Percentiles rank a stretch among this genome's conserved stretches.
phyloP scores from a whole-genome alignment of 352 stramenopile species.

The Hyaloperonospora brassicae region DNA sequence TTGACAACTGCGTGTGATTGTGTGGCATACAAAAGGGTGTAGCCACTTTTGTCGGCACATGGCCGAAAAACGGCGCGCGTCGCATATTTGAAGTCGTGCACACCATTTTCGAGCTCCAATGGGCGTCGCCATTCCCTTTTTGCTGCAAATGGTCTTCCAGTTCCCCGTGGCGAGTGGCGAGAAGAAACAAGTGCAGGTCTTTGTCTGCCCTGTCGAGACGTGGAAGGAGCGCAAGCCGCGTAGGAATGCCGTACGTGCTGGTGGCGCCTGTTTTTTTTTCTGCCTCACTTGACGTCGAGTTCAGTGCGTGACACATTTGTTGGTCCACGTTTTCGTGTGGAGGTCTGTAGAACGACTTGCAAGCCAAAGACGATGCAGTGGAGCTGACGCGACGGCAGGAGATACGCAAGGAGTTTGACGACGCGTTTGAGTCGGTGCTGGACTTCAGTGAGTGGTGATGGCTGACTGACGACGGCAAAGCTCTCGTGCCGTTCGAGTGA shows the following conservation, averaged over 20 bases:
- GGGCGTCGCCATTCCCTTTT: background rate
- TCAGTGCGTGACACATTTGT: background rate
- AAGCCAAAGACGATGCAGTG: slow-evolving; percentile 20
- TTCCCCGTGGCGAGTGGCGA: slow-evolving; percentile 69
- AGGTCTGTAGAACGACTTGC: slow-evolving; percentile 5
- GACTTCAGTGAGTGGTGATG: background rate
- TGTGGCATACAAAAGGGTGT: no score
- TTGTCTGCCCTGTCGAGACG: slow-evolving; percentile 61
- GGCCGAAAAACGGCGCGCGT: background rate
- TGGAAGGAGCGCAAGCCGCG: slow-evolving; percentile 51
- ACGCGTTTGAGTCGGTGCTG: slow-evolving; percentile 57
- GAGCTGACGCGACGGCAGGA: slow-evolving; percentile 54
- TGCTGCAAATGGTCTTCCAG: slow-evolving; percentile 39
- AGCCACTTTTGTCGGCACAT: no score
- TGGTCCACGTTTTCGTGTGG: background rate
- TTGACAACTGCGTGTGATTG: no score
- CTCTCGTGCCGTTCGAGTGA: no score
- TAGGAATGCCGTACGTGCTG: slow-evolving; percentile 21
- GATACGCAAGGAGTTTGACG: slow-evolving; percentile 71
- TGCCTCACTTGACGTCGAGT: background rate
- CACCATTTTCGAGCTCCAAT: background rate
- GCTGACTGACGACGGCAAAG: background rate
- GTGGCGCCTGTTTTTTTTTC: background rate
- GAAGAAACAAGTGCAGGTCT: slow-evolving; percentile 73
- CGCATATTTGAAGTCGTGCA: background rate